Base-by-base conservation (phyloP, 2,329 filamentous ascomycete species). In the Thielaviopsis musarum region DNA sequence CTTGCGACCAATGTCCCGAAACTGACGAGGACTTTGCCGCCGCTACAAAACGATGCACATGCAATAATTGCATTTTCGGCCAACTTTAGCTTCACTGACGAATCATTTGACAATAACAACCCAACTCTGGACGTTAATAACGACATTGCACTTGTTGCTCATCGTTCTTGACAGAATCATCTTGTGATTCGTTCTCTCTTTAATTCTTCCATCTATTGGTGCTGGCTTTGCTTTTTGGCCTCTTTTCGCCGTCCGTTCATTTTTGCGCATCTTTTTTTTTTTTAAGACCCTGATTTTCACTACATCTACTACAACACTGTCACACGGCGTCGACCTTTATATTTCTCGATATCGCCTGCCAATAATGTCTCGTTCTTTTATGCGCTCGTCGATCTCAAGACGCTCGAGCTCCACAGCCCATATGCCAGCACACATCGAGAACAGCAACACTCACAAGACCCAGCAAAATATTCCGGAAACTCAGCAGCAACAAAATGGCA, bases 371-470 rank as follows among this genome's bases (percentile, higher is more conserved):
- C 51, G 59, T 41, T 61, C 59, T 30, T 52, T 53, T 28, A 28
- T 55, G 53, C 59, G 59, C 48, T 49, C 49, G n/a, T 61, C 59
- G 52, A 26, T 61, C 51, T 49, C 59, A 9, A 41, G 52, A 45
- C 56, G 59, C 48, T 49, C 52, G 45, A 56, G 52, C n/a, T 56
- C 53, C 24, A 54, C 48, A 22, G 52, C 45, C 4, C 59, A 61
- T 28, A 22, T 61, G 51, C 56, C 56, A n/a, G 10, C 59, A 21
- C 59, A 62, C 22, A 48, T 41, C 12, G 38, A 61, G 55, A 57
- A 52, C 54, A 54, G 3, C 24, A 26, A 63, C 58, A 62, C 63
- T 51, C 59, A 62, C 59, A 58, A 57, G 54, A 58, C 64, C 38
- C 56, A 60, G 48, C 63, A 65, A 59, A 58, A 58, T 58, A 41